phyloP scores from a whole-genome alignment of 2,329 filamentous ascomycete genomes.

The Botryotinia globosa region DNA sequence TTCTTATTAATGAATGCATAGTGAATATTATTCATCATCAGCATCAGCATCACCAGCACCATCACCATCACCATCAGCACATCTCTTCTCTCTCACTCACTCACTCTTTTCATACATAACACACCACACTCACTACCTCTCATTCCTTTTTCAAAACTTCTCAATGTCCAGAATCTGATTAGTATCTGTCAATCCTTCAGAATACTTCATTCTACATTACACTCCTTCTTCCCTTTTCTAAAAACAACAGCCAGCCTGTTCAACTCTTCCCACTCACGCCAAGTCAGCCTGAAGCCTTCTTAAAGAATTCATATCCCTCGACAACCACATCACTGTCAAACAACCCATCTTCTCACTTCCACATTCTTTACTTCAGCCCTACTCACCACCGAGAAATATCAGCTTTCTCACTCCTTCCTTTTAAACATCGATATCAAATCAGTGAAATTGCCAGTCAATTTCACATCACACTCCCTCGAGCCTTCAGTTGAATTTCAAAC shows the following conservation, averaged over 20 bases:
- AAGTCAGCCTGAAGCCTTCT: conserved; percentile 18
- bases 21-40: conserved; percentile 9
- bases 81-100: background rate
- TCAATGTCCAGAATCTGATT: background rate
- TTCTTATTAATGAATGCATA: background rate
- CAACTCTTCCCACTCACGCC: background rate
- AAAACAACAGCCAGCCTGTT: conserved; percentile 17
- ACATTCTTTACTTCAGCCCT: conserved; percentile 17
- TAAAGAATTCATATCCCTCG: background rate
- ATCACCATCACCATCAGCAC: conserved; percentile 7
- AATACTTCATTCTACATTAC: conserved; percentile 5
- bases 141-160: background rate
- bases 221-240: conserved; percentile 15
- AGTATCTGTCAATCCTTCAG: conserved; percentile 14
- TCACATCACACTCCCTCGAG: conserved; percentile 14
- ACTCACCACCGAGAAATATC: conserved; percentile 2
- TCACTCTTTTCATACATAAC: background rate
- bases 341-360: background rate
- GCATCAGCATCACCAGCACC: no score
- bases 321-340: background rate
- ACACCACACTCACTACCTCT: background rate
- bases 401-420: conserved; percentile 20
- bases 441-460: conserved; percentile 17
- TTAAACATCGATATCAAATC: conserved; percentile 14
- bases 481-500: conserved; percentile 1